A percentile compares a stretch with the other conserved stretches of the same genome.
phyloP scores from a whole-genome alignment of 345 rosid genomes.

The Hevea brasiliensis region DNA sequence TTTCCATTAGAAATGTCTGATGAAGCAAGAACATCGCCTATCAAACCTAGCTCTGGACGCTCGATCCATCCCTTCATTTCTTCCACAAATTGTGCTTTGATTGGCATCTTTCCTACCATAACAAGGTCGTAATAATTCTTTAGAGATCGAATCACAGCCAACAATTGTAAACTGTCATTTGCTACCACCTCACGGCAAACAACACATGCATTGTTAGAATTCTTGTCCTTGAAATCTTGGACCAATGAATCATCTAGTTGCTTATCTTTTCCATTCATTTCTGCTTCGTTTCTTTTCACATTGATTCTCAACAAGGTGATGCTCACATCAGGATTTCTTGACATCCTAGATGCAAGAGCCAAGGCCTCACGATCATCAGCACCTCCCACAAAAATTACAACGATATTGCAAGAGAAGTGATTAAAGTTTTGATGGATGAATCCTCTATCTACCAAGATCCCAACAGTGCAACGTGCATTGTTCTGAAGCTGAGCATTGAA shows the following conservation, averaged over 20 bases:
- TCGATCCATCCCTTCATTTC: constrained; percentile 30
- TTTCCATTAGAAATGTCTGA: constrained; percentile 20
- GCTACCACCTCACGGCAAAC: not conserved
- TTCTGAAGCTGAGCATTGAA: constrained; percentile 19
- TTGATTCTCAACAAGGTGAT: constrained; percentile 20
- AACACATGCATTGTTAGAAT: not conserved
- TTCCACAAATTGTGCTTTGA: not conserved
- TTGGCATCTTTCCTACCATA: constrained; percentile 26
- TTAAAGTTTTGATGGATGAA: not conserved
- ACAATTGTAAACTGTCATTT: constrained; percentile 1
- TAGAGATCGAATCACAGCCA: constrained; percentile 6
- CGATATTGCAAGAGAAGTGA: constrained; percentile 12
- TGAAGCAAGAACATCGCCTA: constrained; percentile 37
- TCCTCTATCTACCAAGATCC: constrained; percentile 29
- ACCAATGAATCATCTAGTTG: constrained; percentile 20
- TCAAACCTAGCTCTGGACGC: constrained; percentile 36
- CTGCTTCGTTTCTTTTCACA: not conserved
- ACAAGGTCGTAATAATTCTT: constrained; percentile 25
- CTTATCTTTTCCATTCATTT: not conserved
- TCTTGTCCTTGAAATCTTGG: constrained; percentile 15
- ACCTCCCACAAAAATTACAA: constrained; percentile 31
- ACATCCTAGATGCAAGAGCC: constrained; percentile 28
- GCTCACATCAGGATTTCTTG: constrained; percentile 12
- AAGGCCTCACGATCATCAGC: constrained; percentile 38
- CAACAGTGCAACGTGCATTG: constrained; percentile 31